A percentile compares a stretch with the other conserved stretches of the same genome.
Conservation (phyloP, 495 filamentous ascomycete species). For the Penicillium canariense region DNA sequence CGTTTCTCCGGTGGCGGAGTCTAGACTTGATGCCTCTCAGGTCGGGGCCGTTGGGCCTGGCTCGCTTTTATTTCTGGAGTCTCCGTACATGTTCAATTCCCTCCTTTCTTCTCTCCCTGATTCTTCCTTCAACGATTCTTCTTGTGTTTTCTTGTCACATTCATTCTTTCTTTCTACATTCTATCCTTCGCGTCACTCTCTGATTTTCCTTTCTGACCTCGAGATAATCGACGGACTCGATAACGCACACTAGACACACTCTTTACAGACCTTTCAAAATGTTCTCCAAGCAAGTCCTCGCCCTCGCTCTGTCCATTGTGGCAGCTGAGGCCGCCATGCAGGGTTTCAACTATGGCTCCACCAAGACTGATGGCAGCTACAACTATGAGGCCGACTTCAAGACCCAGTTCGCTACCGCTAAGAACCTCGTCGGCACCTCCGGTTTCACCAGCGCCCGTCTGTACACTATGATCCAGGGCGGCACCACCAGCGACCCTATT, state of each 20-base stretch:
- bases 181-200: conserved; percentile 3
- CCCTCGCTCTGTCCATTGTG: conserved; percentile 45
- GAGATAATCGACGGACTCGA: not conserved
- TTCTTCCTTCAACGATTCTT: conserved; percentile 9
- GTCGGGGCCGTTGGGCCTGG: not conserved
- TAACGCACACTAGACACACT: conserved; percentile 9
- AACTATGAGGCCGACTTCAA: conserved; percentile 67
- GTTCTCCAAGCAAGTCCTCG: conserved; percentile 38
- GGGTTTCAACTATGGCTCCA: conserved; percentile 84
- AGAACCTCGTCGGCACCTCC: conserved; percentile 62
- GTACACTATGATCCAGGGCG: conserved; percentile 61
- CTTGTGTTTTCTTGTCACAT: conserved; percentile 6
- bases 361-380: conserved; percentile 57
- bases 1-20: conserved; percentile 16
- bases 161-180: conserved; percentile 11
- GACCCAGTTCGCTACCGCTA: conserved; percentile 66
- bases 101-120: conserved; percentile 1
- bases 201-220: not conserved
- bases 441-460: conserved; percentile 74
- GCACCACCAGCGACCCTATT: conserved; percentile 59
- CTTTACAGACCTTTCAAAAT: conserved; percentile 23
- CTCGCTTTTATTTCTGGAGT: conserved; percentile 1
- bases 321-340: conserved; percentile 50
- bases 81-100: not conserved
- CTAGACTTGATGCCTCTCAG: conserved; percentile 14